phyloP scores from a whole-genome alignment of 768 basidiomycete species.

The Boletus barrowsii region DNA sequence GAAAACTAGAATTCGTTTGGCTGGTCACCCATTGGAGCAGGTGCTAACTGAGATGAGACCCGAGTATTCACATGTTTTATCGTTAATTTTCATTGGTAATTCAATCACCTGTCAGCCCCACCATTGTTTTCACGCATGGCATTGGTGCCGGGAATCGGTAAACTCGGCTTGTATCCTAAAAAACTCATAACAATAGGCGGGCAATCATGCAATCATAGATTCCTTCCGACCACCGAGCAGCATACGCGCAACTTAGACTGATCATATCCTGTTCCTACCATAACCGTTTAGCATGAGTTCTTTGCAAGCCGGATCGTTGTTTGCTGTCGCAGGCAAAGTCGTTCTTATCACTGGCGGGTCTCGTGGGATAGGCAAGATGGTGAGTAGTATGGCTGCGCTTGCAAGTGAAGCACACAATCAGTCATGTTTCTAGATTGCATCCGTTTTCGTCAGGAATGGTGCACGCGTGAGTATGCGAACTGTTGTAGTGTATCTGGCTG shows the following conservation, averaged over 20 bases:
- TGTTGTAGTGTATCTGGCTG: conserved; percentile 6
- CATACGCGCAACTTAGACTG: background rate
- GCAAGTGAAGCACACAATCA: background rate
- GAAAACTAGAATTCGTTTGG: conserved; percentile 21
- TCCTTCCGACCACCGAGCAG: background rate
- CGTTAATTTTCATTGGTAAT: conserved; percentile 23
- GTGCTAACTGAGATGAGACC: conserved; percentile 7
- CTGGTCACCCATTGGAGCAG: conserved; percentile 10
- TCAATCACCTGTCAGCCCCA: conserved; percentile 6
- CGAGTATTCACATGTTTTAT: conserved; percentile 23
- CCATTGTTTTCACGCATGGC: background rate
- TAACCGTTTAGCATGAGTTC: conserved; percentile 32
- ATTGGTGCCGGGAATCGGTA: conserved; percentile 9
- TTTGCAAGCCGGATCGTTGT: conserved; percentile 38
- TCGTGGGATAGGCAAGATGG: conserved; percentile 66
- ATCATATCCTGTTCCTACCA: background rate
- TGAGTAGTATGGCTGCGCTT: conserved; percentile 19
- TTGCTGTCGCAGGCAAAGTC: conserved; percentile 50
- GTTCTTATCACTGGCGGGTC: conserved; percentile 67
- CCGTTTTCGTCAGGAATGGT: conserved; percentile 61
- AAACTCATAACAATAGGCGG: conserved; percentile 18
- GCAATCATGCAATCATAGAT: background rate
- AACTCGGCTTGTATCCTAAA: conserved; percentile 9
- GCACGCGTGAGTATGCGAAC: conserved; percentile 41
- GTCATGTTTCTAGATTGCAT: conserved; percentile 48